Percentiles rank a stretch among this genome's conserved stretches.
Conservation (phyloP, 2,329 filamentous ascomycete genomes). For the Pseudogymnoascus sp. region DNA sequence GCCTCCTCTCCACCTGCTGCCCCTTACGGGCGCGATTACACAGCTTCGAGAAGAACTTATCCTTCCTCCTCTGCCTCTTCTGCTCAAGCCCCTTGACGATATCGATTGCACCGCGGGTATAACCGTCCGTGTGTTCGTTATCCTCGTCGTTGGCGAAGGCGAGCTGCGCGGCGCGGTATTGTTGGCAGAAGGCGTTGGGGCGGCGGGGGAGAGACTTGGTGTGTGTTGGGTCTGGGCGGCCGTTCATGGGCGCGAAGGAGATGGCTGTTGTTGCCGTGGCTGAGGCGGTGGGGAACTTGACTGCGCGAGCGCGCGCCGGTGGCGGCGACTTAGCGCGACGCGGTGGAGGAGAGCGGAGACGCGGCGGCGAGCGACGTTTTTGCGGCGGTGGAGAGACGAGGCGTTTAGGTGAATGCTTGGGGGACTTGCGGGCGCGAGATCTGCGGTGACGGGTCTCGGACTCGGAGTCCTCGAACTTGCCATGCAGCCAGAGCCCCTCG, state of each 20-base stretch:
- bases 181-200: constrained; percentile 59
- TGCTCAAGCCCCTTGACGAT: constrained; percentile 94
- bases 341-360: constrained; percentile 31
- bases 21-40: constrained; percentile 71
- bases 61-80: constrained; percentile 85
- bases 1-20: constrained; percentile 52
- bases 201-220: constrained; percentile 84
- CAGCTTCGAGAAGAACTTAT: constrained; percentile 86
- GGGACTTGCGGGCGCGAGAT: constrained; percentile 37
- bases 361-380: constrained; percentile 29
- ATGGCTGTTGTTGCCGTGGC: constrained; percentile 37
- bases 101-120: constrained; percentile 88
- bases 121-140: constrained; percentile 43
- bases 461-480: constrained; percentile 61
- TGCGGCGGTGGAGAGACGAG: constrained; percentile 44
- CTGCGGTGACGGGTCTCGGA: constrained; percentile 45
- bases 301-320: constrained; percentile 54
- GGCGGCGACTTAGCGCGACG: constrained; percentile 45
- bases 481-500: constrained; percentile 61
- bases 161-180: constrained; percentile 36
- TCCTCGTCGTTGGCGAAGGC: constrained; percentile 31
- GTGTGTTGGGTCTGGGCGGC: constrained; percentile 61
- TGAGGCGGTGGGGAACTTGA: constrained; percentile 42
- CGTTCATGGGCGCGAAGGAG: constrained; percentile 40
- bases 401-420: constrained; percentile 54